phyloP scores from a whole-genome alignment of 2,329 filamentous ascomycete genomes.

The Botrytis deweyae region DNA sequence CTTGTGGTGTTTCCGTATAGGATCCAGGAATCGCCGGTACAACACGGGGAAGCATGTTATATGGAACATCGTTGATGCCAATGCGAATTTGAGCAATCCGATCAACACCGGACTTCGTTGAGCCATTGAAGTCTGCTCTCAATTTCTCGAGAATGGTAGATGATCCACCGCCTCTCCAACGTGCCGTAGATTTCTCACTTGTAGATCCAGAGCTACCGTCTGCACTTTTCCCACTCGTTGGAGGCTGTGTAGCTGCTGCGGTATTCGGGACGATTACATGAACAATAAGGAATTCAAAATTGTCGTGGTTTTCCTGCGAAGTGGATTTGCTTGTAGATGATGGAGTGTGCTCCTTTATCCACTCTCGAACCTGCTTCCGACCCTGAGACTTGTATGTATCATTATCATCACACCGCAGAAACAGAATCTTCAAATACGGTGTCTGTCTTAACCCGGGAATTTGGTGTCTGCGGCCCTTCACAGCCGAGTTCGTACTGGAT shows the following conservation, averaged over 20 bases:
- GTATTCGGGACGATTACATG: slow-evolving; percentile 91
- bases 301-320: slow-evolving; percentile 89
- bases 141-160: slow-evolving; percentile 87
- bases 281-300: slow-evolving; percentile 91
- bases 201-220: slow-evolving; percentile 51
- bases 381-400: slow-evolving; percentile 85
- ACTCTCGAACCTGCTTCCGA: slow-evolving; percentile 79
- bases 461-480: slow-evolving; percentile 75
- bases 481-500: slow-evolving; percentile 31
- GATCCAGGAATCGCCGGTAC: slow-evolving; percentile 62
- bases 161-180: slow-evolving; percentile 75
- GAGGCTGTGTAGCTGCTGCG: slow-evolving; percentile 73
- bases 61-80: slow-evolving; percentile 66
- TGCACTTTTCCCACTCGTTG: slow-evolving; percentile 54
- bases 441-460: slow-evolving; percentile 92
- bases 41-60: slow-evolving; percentile 61
- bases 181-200: slow-evolving; percentile 67
- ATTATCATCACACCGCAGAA: slow-evolving; percentile 92
- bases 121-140: slow-evolving; percentile 82
- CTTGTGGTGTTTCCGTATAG: slow-evolving; percentile 70
- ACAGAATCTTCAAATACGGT: slow-evolving; percentile 86
- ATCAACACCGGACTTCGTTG: slow-evolving; percentile 69
- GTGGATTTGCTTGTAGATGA: slow-evolving; percentile 57
- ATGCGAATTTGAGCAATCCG: slow-evolving; percentile 84
- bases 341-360: slow-evolving; percentile 77